phyloP scores from a whole-genome alignment of 208 protist species.

The Strigomonas galati region DNA sequence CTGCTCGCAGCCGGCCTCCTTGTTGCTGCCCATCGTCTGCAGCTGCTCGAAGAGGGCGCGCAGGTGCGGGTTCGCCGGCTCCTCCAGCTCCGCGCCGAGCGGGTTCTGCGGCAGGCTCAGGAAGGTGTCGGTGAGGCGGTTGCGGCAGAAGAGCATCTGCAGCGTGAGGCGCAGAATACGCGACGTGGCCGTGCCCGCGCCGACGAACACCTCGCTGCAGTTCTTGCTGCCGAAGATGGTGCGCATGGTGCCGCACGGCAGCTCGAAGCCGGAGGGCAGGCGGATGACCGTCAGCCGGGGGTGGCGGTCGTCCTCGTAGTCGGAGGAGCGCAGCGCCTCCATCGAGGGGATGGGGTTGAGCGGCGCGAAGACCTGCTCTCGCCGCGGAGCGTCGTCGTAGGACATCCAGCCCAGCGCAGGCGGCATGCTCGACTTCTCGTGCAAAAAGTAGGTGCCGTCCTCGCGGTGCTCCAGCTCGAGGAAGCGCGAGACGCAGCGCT shows the following conservation, averaged over 20 bases:
- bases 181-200: slow-evolving; percentile 37
- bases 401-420: slow-evolving; percentile 53
- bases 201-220: slow-evolving; percentile 34
- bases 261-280: slow-evolving; percentile 26
- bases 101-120: slow-evolving; percentile 48
- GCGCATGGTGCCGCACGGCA: slow-evolving; percentile 21
- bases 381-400: slow-evolving; percentile 39
- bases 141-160: slow-evolving; percentile 47
- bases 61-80: slow-evolving; percentile 19
- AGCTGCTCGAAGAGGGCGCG: slow-evolving; percentile 32
- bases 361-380: slow-evolving; percentile 37
- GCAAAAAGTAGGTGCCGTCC: slow-evolving; percentile 37
- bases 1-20: slow-evolving; percentile 22
- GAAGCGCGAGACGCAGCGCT: slow-evolving; percentile 61
- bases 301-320: slow-evolving; percentile 38
- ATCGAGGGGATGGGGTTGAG: slow-evolving; percentile 38
- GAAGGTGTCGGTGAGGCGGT: slow-evolving; percentile 35
- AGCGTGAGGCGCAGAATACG: slow-evolving; percentile 63
- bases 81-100: slow-evolving; percentile 31
- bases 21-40: slow-evolving; percentile 13
- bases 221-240: slow-evolving; percentile 30
- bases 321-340: slow-evolving; percentile 33
- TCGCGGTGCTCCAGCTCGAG: slow-evolving; percentile 28
- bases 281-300: slow-evolving; percentile 38
- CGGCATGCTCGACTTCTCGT: slow-evolving; percentile 27